A percentile compares a stretch with the other conserved stretches of the same genome.
phyloP scores from a whole-genome alignment of 805 yeast genomes.

The Groenewaldozyma tartarivorans region DNA sequence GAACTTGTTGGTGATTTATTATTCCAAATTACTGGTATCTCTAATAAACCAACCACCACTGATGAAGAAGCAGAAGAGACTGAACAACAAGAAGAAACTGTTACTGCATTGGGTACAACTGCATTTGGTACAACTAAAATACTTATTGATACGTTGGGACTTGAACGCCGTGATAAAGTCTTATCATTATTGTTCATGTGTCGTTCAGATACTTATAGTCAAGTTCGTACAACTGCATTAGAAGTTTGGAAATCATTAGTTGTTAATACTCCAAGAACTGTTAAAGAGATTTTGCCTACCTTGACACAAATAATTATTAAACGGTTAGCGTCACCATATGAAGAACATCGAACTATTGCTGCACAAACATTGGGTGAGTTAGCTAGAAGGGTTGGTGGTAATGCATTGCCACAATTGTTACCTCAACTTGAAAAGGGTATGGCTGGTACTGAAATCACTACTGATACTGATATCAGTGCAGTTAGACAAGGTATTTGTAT shows the following conservation, averaged over 20 bases:
- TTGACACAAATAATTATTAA: conserved; percentile 72
- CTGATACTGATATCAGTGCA: conserved; percentile 51
- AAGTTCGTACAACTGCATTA: conserved; percentile 80
- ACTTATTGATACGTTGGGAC: conserved; percentile 72
- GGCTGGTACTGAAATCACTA: conserved; percentile 12
- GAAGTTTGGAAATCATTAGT: conserved; percentile 97
- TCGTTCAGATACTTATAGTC: conserved; percentile 82
- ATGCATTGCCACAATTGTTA: conserved; percentile 70
- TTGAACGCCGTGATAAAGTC: conserved; percentile 78
- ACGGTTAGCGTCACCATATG: conserved; percentile 75
- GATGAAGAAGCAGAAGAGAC: conserved; percentile 46
- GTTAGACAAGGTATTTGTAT: conserved; percentile 95
- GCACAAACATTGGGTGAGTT: conserved; percentile 91
- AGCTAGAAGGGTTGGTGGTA: conserved; percentile 87
- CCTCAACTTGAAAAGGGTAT: conserved; percentile 73
- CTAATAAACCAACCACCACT: conserved; percentile 40
- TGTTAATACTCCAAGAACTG: conserved; percentile 89
- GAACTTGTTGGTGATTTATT: conserved; percentile 91
- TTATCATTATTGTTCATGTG: conserved; percentile 83
- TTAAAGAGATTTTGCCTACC: conserved; percentile 82
- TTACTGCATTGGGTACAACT: conserved; percentile 12
- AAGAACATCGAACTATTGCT: conserved; percentile 72
- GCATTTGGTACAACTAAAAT: conserved; percentile 48
- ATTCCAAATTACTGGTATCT: conserved; percentile 86
- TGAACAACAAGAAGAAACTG: conserved; percentile 24